These are phyloP conservation scores for Chaetomium globosum DNA, from an alignment of 2,329 filamentous ascomycete genomes.

Conservation along the genomic window DNA sequence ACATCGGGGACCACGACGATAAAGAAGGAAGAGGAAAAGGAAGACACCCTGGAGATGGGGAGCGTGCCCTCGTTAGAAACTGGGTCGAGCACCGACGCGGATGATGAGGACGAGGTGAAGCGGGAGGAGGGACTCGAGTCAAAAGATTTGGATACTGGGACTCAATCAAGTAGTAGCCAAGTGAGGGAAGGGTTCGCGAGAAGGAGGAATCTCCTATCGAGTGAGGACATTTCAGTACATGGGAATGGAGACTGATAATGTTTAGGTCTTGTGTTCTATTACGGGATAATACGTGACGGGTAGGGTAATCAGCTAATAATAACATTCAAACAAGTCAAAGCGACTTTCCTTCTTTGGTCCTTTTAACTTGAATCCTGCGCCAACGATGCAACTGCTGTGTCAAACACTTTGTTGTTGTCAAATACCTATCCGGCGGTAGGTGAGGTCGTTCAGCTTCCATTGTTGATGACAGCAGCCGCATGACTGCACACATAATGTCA, in stretches of 20 bases:
- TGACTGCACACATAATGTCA: background rate
- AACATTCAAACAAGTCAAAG: too few relatives aligned
- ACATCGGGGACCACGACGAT: background rate
- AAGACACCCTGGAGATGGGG: conserved; percentile 13
- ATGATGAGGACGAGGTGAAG: conserved; percentile 40
- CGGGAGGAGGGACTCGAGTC: conserved; percentile 17
- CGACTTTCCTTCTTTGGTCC: too few relatives aligned
- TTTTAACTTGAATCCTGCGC: too few relatives aligned
- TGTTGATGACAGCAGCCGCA: background rate
- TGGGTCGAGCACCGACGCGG: conserved; percentile 51
- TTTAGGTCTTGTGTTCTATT: conserved; percentile 8
- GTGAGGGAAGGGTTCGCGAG: conserved; percentile 18
- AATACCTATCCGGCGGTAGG: background rate
- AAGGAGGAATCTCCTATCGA: conserved; percentile 22
- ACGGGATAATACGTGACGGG: background rate
- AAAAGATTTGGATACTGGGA: conserved; percentile 32
- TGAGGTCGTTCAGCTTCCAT: background rate
- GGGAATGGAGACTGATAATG: background rate
- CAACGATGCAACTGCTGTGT: background rate
- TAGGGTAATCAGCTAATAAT: background rate
- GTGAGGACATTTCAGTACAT: background rate
- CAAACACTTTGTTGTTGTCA: background rate
- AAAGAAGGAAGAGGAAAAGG: conserved; percentile 43
- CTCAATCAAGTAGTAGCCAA: conserved; percentile 30
- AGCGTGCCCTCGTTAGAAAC: conserved; percentile 32